Conservation (phyloP, 345 rosid genomes). For the Dovyalis caffra region DNA sequence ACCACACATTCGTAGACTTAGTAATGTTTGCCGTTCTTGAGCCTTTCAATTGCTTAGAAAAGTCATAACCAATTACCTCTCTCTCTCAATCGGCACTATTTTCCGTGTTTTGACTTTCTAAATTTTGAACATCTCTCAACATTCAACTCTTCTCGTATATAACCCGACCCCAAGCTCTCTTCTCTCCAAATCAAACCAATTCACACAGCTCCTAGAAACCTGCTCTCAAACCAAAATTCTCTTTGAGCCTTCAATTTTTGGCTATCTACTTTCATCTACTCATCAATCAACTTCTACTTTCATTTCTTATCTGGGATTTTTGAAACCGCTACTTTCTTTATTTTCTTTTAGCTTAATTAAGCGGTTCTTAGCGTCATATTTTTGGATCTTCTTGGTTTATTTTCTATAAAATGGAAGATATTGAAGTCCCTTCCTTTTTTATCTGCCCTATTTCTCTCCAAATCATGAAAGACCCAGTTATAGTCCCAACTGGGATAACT, state of each 20-base stretch:
- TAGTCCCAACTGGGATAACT: conserved; percentile 59
- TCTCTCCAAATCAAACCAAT: conserved; percentile 36
- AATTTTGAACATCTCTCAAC: conserved; percentile 11
- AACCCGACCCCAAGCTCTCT: conserved; percentile 22
- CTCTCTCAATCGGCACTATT: conserved; percentile 15
- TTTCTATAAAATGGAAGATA: conserved; percentile 46
- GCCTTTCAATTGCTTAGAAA: conserved; percentile 35
- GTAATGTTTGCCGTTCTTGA: conserved; percentile 31
- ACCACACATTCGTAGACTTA: conserved; percentile 15
- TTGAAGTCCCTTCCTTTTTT: conserved; percentile 61
- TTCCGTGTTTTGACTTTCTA: conserved; percentile 62
- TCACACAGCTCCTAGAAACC: conserved; percentile 27
- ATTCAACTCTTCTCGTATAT: conserved; percentile 12
- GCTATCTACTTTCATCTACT: background rate
- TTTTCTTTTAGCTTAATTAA: background rate
- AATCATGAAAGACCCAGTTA: conserved; percentile 78
- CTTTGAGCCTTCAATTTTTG: conserved; percentile 2
- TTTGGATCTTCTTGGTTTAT: background rate
- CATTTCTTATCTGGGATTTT: conserved; percentile 14
- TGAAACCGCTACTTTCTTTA: background rate
- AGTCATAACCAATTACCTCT: conserved; percentile 28
- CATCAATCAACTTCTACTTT: background rate
- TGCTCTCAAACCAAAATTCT: conserved; percentile 11
- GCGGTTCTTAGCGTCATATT: background rate
- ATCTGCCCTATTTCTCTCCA: conserved; percentile 72